Percentiles rank a stretch among this genome's conserved stretches.
Conservation (phyloP, 176 grass and related monocot species). For the Dendrocalamus sinicus region DNA sequence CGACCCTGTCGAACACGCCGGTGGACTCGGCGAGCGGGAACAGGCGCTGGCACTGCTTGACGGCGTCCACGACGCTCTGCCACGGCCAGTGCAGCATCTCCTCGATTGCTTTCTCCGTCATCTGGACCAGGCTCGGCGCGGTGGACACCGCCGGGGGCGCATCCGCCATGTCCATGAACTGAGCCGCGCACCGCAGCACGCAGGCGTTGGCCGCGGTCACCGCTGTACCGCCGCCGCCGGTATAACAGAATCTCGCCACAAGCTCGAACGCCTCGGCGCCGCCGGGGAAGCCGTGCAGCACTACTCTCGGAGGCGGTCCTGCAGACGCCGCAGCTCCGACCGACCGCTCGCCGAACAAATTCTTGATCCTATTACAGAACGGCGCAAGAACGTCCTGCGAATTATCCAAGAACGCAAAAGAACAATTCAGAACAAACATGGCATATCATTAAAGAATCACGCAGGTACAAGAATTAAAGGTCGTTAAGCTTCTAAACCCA, state of each 20-base stretch:
- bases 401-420: constrained; percentile 23
- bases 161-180: constrained; percentile 75
- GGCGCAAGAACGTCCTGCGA: constrained; percentile 80
- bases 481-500: constrained; percentile 35
- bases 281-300: constrained; percentile 70
- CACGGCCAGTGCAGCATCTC: constrained; percentile 87
- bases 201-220: constrained; percentile 69
- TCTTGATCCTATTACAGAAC: constrained; percentile 59
- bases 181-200: constrained; percentile 62
- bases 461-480: constrained; percentile 13
- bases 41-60: constrained; percentile 74
- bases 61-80: constrained; percentile 59
- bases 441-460: constrained; percentile 10
- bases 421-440: constrained; percentile 35
- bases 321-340: constrained; percentile 30
- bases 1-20: constrained; percentile 58
- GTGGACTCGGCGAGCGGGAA: constrained; percentile 51
- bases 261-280: constrained; percentile 83
- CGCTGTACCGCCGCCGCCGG: constrained; percentile 25
- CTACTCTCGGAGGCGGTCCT: constrained; percentile 48
- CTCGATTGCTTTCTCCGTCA: constrained; percentile 62
- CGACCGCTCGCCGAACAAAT: constrained; percentile 36
- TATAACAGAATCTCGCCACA: constrained; percentile 76
- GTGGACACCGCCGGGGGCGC: background rate
- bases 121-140: constrained; percentile 53